Base-by-base conservation (phyloP, 352 stramenopile genomes). In the Globisporangium perplexum region DNA sequence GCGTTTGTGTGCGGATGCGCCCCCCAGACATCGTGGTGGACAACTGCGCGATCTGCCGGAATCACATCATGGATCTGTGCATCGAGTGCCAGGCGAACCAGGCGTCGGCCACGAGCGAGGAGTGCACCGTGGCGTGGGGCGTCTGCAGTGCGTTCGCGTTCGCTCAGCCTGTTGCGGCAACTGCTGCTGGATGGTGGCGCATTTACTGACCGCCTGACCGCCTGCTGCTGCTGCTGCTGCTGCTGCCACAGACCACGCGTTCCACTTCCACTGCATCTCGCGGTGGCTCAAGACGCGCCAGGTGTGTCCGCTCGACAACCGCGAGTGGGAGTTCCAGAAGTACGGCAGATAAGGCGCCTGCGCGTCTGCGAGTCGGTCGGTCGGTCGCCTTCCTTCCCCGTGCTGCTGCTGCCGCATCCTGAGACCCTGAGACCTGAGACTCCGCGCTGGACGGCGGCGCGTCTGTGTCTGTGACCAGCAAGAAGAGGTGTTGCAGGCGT, bases 241-340 rank as follows among this genome's bases (percentile, higher is more conserved):
- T 78, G 72, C 51, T 18, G 4, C 87, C 80, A 60, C 81, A 90
- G 94, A 98, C 66, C 97, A 99, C 68, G 96, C 97, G 12, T 99
- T 99, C 78, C 97, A 99, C 80, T 97, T 99, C 53, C 96, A 99
- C 80, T 99, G 97, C 79, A 99, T 99, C 64, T 97, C 98, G 65
- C 90, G 97, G 59, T 99, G 97, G 97, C 81, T 99, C 50, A 99
- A 98, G 82, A 99, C 97, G 20, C 79, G 96, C 47, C 96, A 97
- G 62, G 96, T 99, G 46, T 99, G 97, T 85, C 97, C 97, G 38
- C 73, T 99, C 46, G 98, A 98, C 82, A 99, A 99, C 80, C 98
- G 98, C 69, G 97, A 99, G 83, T 99, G 97, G 97, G 97, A 99
- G 58, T 99, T 99, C 83, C 90, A 98, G 57, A 99, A 99, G 78